These are phyloP conservation scores for Talaromyces nanjingensis DNA, from an alignment of 495 filamentous ascomycete genomes.

Conservation along the genomic window DNA sequence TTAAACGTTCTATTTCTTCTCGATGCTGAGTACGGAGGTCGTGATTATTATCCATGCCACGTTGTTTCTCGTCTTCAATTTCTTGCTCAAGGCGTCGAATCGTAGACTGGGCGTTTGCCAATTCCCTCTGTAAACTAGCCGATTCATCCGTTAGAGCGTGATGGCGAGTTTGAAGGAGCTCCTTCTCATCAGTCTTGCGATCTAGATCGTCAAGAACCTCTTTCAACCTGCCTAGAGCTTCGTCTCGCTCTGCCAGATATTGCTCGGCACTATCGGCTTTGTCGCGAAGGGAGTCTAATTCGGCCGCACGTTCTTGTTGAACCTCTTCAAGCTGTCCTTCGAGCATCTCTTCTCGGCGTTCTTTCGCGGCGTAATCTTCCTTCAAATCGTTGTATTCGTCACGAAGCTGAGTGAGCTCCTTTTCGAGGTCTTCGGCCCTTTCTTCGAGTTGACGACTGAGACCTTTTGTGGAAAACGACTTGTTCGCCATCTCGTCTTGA, in stretches of 20 bases:
- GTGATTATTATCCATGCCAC: conserved; percentile 50
- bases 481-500: conserved; percentile 71
- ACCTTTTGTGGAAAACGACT: conserved; percentile 70
- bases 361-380: conserved; percentile 44
- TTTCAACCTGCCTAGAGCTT: conserved; percentile 42
- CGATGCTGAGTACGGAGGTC: conserved; percentile 53
- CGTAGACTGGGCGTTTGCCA: conserved; percentile 46
- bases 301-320: conserved; percentile 35
- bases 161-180: conserved; percentile 62
- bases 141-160: conserved; percentile 64
- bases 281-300: conserved; percentile 30
- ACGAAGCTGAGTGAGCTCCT: conserved; percentile 53
- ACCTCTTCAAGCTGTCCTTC: conserved; percentile 35
- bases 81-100: conserved; percentile 52
- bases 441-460: conserved; percentile 70
- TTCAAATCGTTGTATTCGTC: conserved; percentile 48
- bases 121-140: conserved; percentile 55
- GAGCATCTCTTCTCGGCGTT: conserved; percentile 26
- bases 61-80: conserved; percentile 51
- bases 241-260: conserved; percentile 23
- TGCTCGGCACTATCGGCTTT: conserved; percentile 26
- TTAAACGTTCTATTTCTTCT: conserved; percentile 54
- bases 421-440: conserved; percentile 55
- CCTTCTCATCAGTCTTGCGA: conserved; percentile 57
- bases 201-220: conserved; percentile 48